A percentile compares a stretch with the other conserved stretches of the same genome.
phyloP scores from a whole-genome alignment of 2,329 filamentous ascomycete genomes.

The Talaromyces sp. region DNA sequence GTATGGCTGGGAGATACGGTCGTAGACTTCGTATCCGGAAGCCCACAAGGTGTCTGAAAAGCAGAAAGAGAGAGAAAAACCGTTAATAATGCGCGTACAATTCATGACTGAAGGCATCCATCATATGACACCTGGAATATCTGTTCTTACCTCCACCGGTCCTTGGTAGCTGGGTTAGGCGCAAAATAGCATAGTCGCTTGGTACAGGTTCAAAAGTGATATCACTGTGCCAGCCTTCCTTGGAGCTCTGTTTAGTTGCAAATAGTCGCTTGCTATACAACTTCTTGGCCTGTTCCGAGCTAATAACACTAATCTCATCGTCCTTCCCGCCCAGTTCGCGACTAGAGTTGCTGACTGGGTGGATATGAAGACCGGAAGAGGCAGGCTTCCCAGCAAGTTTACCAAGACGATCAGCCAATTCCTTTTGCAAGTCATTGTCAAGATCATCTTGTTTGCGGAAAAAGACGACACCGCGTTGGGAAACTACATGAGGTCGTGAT shows the following conservation, averaged over 20 bases:
- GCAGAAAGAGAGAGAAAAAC: background rate
- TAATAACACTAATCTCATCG: conserved; percentile 49
- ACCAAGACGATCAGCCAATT: conserved; percentile 38
- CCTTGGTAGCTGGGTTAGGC: conserved; percentile 39
- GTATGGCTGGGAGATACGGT: conserved; percentile 36
- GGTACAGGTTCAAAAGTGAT: conserved; percentile 47
- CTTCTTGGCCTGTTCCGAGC: conserved; percentile 38
- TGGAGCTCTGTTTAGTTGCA: conserved; percentile 21
- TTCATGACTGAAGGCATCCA: background rate
- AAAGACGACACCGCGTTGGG: conserved; percentile 41
- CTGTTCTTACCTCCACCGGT: conserved; percentile 35
- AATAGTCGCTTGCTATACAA: conserved; percentile 46
- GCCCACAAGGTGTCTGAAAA: conserved; percentile 41
- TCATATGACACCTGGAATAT: background rate
- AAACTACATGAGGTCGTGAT: conserved; percentile 9
- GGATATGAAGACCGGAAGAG: conserved; percentile 43
- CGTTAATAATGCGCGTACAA: background rate
- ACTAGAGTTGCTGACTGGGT: conserved; percentile 46
- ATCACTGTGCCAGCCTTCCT: conserved; percentile 46
- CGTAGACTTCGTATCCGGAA: conserved; percentile 40
- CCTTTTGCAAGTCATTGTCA: conserved; percentile 30
- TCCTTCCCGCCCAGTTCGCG: conserved; percentile 44
- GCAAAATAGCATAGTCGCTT: conserved; percentile 45
- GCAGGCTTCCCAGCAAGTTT: conserved; percentile 45
- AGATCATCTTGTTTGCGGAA: conserved; percentile 11